A percentile compares a stretch with the other conserved stretches of the same genome.
Conservation (phyloP, 2,329 filamentous ascomycete genomes). For the Colletotrichum noveboracense region DNA sequence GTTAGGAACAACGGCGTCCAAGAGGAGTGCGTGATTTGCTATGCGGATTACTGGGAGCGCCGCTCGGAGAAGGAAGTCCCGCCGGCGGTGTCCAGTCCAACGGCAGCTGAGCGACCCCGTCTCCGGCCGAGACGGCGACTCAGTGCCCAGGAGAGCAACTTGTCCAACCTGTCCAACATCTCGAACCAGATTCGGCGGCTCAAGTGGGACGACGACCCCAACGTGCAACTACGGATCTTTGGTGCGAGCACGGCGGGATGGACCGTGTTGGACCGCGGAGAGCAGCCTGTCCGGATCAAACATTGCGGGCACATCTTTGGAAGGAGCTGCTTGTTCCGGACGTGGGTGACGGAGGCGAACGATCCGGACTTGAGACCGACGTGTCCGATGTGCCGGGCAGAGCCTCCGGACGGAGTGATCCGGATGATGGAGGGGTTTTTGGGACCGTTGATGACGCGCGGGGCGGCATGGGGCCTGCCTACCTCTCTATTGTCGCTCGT, state of each 20-base stretch:
- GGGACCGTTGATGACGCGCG: neutral
- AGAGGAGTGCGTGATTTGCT: neutral
- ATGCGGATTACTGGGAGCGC: neutral
- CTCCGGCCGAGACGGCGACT: neutral
- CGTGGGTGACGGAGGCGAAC: neutral
- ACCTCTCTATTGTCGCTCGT: neutral
- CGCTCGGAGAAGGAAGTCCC: neutral
- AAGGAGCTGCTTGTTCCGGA: constrained; percentile 3
- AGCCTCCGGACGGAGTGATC: neutral
- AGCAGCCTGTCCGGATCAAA: constrained; percentile 3
- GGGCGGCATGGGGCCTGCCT: neutral
- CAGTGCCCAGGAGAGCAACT: neutral
- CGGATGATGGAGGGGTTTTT: neutral
- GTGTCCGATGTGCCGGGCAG: neutral
- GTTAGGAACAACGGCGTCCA: neutral
- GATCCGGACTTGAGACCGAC: neutral
- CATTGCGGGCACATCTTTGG: constrained; percentile 3
- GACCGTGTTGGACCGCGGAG: neutral
- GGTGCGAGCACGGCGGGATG: neutral
- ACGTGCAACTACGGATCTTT: neutral
- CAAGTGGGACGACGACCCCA: neutral
- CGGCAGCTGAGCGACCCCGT: neutral
- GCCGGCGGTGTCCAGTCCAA: neutral
- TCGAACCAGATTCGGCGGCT: neutral
- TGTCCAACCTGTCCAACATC: neutral